A percentile compares a stretch with the other conserved stretches of the same genome.
phyloP scores from a whole-genome alignment of 1,139 yeast species.

The Scheffersomyces quercinus region DNA sequence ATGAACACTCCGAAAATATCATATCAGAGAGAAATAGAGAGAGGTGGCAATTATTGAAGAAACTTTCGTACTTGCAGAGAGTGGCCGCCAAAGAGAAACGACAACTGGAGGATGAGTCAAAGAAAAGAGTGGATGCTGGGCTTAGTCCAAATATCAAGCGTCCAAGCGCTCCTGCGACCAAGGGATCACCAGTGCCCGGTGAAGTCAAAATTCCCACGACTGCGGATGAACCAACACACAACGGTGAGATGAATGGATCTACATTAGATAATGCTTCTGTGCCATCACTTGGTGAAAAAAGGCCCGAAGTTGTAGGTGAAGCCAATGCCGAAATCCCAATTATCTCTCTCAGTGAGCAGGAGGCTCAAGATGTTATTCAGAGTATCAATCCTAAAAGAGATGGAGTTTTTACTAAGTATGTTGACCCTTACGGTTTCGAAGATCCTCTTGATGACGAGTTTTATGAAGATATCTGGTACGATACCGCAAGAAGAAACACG shows the following conservation, averaged over 20 bases:
- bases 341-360: constrained; percentile 47
- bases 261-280: background rate
- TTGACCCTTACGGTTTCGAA: constrained; percentile 85
- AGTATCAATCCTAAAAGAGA: constrained; percentile 32
- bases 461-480: constrained; percentile 86
- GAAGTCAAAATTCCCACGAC: constrained; percentile 2
- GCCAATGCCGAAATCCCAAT: constrained; percentile 43
- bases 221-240: constrained; percentile 14
- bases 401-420: constrained; percentile 44
- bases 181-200: constrained; percentile 3
- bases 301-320: background rate
- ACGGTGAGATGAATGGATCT: background rate
- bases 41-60: constrained; percentile 69
- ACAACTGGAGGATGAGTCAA: constrained; percentile 31
- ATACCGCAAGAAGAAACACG: constrained; percentile 83
- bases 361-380: constrained; percentile 44
- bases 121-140: constrained; percentile 36
- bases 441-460: constrained; percentile 83
- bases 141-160: constrained; percentile 18
- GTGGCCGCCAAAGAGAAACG: constrained; percentile 48
- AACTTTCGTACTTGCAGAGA: constrained; percentile 67
- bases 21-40: constrained; percentile 52
- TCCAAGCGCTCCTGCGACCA: constrained; percentile 1
- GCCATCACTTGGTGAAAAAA: background rate
- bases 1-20: constrained; percentile 40